Evolutionary conservation across 2,329 filamentous ascomycete species (phyloP).

Genomic region (Beauveria sp.): DNA sequence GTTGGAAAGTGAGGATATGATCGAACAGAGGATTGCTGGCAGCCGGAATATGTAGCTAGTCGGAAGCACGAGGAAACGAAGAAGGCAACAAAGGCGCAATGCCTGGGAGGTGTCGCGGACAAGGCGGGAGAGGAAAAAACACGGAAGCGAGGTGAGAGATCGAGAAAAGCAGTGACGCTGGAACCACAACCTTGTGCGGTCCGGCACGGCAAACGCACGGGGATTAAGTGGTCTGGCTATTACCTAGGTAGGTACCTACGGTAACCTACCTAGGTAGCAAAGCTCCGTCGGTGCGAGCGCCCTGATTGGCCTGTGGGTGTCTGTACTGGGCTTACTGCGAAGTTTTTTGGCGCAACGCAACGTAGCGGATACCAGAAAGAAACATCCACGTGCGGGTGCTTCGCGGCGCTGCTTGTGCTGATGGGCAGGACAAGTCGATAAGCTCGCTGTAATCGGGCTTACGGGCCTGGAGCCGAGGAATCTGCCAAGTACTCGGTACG

Average conservation of each 20-base stretch:
- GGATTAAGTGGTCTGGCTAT: slow-evolving; percentile 1
- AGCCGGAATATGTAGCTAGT: slow-evolving; percentile 1
- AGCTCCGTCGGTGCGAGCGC: slow-evolving; percentile 2
- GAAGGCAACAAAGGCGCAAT: slow-evolving; percentile 13
- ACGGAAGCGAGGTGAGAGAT: slow-evolving; percentile 6
- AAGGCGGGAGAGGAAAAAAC: background rate
- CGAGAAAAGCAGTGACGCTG: slow-evolving; percentile 10
- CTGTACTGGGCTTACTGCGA: background rate
- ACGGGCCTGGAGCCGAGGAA: background rate
- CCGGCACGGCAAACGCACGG: slow-evolving; percentile 5
- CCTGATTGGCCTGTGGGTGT: slow-evolving; percentile 6
- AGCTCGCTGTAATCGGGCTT: background rate
- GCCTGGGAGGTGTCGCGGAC: slow-evolving; percentile 11
- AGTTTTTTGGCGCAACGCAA: slow-evolving; percentile 8
- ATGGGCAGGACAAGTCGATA: background rate
- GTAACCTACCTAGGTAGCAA: background rate
- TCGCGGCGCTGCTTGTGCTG: background rate
- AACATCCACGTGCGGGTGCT: background rate
- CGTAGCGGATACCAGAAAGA: slow-evolving; percentile 4
- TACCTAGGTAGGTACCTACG: too few relatives aligned
- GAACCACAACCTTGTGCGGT: slow-evolving; percentile 1
- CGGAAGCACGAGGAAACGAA: background rate
- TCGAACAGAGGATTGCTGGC: background rate
- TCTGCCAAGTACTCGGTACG: background rate
- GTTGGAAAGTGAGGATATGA: background rate